Evolutionary conservation across 2,329 filamentous ascomycete species (phyloP).

Genomic region (Stagonosporopsis rhizophila): DNA sequence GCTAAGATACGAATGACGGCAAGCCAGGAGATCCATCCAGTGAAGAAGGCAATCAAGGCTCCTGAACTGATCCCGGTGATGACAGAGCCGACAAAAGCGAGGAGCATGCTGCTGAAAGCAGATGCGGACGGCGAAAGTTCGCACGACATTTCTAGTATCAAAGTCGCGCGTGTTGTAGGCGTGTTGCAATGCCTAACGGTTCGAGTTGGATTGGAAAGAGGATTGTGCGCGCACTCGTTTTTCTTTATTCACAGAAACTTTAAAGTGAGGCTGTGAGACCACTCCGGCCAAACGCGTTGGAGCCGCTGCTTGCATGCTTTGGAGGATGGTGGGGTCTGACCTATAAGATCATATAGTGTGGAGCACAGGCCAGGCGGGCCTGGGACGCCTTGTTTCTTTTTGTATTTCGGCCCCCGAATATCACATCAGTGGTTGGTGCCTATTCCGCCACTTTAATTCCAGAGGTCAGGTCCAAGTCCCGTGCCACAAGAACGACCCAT

Average conservation of each 20-base stretch:
- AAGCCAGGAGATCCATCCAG: slow-evolving; percentile 2
- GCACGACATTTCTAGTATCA: background rate
- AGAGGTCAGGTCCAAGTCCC: background rate
- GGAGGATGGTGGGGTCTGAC: background rate
- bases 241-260: background rate
- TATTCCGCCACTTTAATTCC: background rate
- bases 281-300: background rate
- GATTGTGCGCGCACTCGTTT: background rate
- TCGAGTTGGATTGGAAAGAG: background rate
- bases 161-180: background rate
- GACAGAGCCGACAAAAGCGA: slow-evolving; percentile 4
- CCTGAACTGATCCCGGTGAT: slow-evolving; percentile 6
- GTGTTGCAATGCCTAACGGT: background rate
- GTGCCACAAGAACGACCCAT: background rate
- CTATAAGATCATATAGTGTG: background rate
- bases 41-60: slow-evolving; percentile 3
- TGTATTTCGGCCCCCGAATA: background rate
- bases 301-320: background rate
- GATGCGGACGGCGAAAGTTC: background rate
- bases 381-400: background rate
- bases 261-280: too few species aligned
- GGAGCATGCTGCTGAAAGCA: slow-evolving; percentile 8
- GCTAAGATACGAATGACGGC: slow-evolving; percentile 2
- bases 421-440: background rate
- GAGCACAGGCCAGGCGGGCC: background rate